Evolutionary conservation across 192 early-diverging fungal species (phyloP).

Genomic region (Coemansia sp.): DNA sequence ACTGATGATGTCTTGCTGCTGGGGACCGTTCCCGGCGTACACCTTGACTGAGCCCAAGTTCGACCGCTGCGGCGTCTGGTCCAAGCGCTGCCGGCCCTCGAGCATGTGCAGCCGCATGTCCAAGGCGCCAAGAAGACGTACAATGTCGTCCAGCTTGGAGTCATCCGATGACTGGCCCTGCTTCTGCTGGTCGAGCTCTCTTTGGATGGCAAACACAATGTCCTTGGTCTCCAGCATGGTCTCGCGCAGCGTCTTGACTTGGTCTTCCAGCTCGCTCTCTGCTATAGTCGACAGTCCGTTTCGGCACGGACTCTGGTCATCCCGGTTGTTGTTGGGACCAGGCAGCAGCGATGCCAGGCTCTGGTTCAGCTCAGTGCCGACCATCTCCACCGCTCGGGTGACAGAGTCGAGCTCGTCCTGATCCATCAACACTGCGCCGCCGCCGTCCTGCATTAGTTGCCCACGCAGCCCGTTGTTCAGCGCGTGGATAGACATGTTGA

Average conservation of each 20-base stretch:
- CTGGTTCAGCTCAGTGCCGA: conserved; percentile 13
- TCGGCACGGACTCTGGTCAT: neutral
- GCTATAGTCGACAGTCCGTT: neutral
- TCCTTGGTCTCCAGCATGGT: conserved; percentile 47
- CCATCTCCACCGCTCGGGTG: conserved; percentile 9
- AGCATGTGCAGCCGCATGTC: conserved; percentile 52
- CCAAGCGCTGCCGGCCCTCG: conserved; percentile 31
- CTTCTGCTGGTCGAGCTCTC: conserved; percentile 28
- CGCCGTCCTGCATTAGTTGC: conserved; percentile 13
- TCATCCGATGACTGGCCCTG: conserved; percentile 21
- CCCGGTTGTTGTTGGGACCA: neutral
- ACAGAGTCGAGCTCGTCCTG: conserved; percentile 1
- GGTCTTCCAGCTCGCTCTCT: conserved; percentile 26
- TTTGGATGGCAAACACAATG: conserved; percentile 36
- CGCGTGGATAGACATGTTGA: conserved; percentile 34
- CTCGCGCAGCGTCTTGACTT: conserved; percentile 41
- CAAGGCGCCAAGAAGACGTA: conserved; percentile 34
- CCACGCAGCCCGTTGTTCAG: conserved; percentile 30
- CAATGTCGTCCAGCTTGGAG: conserved; percentile 39
- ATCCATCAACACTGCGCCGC: neutral
- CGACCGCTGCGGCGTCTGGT: conserved; percentile 15
- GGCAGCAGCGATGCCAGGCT: conserved; percentile 7
- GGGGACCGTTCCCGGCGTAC: neutral
- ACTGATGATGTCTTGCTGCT: conserved; percentile 23
- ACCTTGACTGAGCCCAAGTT: conserved; percentile 45